Percentiles rank a stretch among this genome's conserved stretches.
phyloP scores from a whole-genome alignment of 1,284 basidiomycete genomes.

The Ganoderma boninense region DNA sequence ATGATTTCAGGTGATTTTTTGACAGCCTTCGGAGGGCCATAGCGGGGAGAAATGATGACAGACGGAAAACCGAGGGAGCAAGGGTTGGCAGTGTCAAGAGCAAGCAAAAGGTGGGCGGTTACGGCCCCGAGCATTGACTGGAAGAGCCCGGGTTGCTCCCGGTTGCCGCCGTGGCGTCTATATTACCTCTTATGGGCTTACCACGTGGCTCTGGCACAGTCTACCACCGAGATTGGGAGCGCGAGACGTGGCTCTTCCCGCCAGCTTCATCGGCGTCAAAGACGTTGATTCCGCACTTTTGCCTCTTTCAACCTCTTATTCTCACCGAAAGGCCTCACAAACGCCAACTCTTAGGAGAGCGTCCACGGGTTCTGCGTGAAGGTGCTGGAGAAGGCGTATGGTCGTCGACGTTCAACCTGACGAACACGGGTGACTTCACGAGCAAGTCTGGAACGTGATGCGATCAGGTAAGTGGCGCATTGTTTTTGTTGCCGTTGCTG shows the following conservation, averaged over 20 bases:
- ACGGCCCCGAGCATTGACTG: too few relatives aligned
- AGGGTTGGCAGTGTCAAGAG: not conserved
- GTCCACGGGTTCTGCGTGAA: constrained; percentile 47
- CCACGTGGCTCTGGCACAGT: too few relatives aligned
- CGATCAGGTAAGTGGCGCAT: constrained; percentile 46
- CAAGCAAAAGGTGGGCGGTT: too few relatives aligned
- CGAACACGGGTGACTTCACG: constrained; percentile 54
- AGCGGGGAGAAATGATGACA: not conserved
- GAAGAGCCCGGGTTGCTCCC: too few relatives aligned
- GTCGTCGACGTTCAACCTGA: constrained; percentile 49
- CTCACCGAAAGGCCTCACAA: too few relatives aligned
- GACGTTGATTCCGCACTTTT: too few relatives aligned
- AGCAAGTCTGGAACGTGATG: constrained; percentile 49
- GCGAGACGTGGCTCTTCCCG: too few relatives aligned
- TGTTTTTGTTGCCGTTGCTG: not conserved
- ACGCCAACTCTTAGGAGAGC: too few relatives aligned
- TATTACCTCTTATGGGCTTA: not conserved
- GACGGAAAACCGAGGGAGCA: not conserved
- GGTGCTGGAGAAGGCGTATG: constrained; percentile 56
- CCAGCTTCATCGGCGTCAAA: too few relatives aligned
- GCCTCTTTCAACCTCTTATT: too few relatives aligned
- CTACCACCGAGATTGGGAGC: too few relatives aligned
- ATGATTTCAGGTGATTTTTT: too few relatives aligned
- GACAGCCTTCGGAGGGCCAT: not conserved
- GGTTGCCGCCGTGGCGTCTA: not conserved